A percentile compares a stretch with the other conserved stretches of the same genome.
phyloP scores from a whole-genome alignment of 2,329 filamentous ascomycete genomes.

The Pseudocercospora macadamiae region DNA sequence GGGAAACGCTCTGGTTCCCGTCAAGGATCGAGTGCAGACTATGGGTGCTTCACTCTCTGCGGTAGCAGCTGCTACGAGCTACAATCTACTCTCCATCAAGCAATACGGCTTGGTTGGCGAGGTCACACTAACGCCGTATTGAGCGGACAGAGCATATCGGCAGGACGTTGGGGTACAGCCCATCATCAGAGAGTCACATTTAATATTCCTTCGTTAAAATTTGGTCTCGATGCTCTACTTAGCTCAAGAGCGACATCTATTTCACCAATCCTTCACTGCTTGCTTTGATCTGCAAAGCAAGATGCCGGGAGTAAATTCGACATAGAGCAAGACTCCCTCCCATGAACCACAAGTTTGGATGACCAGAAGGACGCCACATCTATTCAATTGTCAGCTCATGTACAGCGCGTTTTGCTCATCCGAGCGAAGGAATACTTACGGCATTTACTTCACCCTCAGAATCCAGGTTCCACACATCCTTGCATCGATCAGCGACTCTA shows the following conservation, averaged over 20 bases:
- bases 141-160: background rate
- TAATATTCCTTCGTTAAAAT: too few species aligned
- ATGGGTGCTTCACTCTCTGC: too few species aligned
- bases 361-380: conserved; percentile 46
- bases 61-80: too few species aligned
- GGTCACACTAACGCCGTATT: background rate
- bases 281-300: conserved; percentile 48
- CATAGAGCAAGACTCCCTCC: conserved; percentile 43
- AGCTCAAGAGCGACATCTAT: too few species aligned
- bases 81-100: background rate
- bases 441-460: conserved; percentile 42
- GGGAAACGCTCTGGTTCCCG: conserved; percentile 14
- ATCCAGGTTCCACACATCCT: conserved; percentile 51
- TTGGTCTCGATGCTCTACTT: too few species aligned
- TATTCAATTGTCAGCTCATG: conserved; percentile 22
- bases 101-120: conserved; percentile 14
- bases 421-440: conserved; percentile 14
- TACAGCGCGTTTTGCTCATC: too few species aligned
- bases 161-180: too few species aligned
- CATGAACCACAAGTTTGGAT: conserved; percentile 46
- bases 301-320: conserved; percentile 41
- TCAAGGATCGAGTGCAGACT: conserved; percentile 3
- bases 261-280: conserved; percentile 41
- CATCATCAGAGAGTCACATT: too few species aligned
- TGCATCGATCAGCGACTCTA: conserved; percentile 59